Base-by-base conservation (phyloP, 331 rosid species). In the Quercus tomentella region DNA sequence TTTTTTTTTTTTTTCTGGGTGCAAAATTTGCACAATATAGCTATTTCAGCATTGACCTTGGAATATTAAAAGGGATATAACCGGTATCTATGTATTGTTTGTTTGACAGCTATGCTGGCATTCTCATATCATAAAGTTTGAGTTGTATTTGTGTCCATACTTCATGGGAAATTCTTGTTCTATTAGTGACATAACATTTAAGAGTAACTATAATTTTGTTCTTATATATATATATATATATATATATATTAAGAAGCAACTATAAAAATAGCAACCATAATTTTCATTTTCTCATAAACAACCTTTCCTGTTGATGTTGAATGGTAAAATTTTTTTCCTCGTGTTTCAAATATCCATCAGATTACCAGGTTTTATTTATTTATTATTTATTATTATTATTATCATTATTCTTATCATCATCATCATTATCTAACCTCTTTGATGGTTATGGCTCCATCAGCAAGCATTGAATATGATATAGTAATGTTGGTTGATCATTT, bases 401-500 rank as follows among this genome's bases (percentile, higher is more conserved):
- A 30, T 30, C 0, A 31, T 31, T 0, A 31, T 30, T 4, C 4
- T 30, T 3, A 30, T 30, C 0, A 31, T 31, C 0, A 31, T 31
- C 1, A 31, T 31, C 0, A 31, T 31, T 4, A 61, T 52, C 52
- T 65, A 75, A 37, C 65, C 18, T 52, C 63, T 77, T 69, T 63
- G 62, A 54, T 85, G 66, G 84, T 78, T 68, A 22, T 71, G 72
- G 73, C 26, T 30, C 55, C 75, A 54, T 33, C 60, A 73, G 69
- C 76, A 51, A 76, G 69, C 76, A 51, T 77, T 85, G 76, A 77
- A 76, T 20, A 78, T 77, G 67, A 51, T 77, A 85, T 74, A 30
- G 23, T 78, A 79, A 16, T 84, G 70, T 56, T 81, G 66, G 30
- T 56, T 81, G 68, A 74, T 74, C 74, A 83, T 87, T 87, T 84